A percentile compares a stretch with the other conserved stretches of the same genome.
These are phyloP conservation scores for Oryza glumipatula DNA, from an alignment of 176 grass and related monocot species.

Conservation along the genomic window DNA sequence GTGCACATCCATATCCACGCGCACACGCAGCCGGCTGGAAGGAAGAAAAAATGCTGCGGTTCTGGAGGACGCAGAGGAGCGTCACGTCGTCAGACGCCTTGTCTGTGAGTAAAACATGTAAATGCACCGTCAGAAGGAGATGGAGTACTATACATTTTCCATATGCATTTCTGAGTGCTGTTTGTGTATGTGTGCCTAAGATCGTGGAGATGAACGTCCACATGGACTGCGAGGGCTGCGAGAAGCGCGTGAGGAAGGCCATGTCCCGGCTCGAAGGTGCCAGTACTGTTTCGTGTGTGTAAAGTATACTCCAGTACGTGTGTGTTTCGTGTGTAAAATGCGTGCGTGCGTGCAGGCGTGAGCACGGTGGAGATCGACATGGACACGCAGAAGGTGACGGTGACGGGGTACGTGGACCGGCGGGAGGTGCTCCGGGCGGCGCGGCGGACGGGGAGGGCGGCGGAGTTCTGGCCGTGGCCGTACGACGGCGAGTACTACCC, in stretches of 20 bases:
- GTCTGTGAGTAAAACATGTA: constrained; percentile 61
- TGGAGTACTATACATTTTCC: neutral
- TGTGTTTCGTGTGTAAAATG: too few species aligned
- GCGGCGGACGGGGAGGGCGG: constrained; percentile 68
- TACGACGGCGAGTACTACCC: constrained; percentile 80
- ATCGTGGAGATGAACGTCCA: constrained; percentile 86
- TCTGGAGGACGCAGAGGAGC: constrained; percentile 51
- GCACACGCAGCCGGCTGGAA: neutral
- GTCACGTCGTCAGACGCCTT: constrained; percentile 48
- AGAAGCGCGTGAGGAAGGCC: constrained; percentile 65
- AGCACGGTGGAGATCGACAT: constrained; percentile 78
- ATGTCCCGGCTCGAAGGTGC: constrained; percentile 69
- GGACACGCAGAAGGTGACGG: constrained; percentile 86
- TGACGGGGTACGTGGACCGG: constrained; percentile 71
- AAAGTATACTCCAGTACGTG: neutral
- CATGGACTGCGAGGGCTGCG: constrained; percentile 94
- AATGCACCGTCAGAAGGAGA: neutral
- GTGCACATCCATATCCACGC: neutral
- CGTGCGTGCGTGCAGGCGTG: constrained; percentile 51
- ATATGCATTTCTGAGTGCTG: neutral
- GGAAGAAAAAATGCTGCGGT: constrained; percentile 44
- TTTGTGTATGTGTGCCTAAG: constrained; percentile 33
- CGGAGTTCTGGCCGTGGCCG: constrained; percentile 89
- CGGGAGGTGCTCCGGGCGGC: constrained; percentile 74
- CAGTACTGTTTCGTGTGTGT: neutral